Evolutionary conservation across 345 rosid species (phyloP), one percentile per base, ranked within the genome.

Genomic region (Acer saccharum): DNA sequence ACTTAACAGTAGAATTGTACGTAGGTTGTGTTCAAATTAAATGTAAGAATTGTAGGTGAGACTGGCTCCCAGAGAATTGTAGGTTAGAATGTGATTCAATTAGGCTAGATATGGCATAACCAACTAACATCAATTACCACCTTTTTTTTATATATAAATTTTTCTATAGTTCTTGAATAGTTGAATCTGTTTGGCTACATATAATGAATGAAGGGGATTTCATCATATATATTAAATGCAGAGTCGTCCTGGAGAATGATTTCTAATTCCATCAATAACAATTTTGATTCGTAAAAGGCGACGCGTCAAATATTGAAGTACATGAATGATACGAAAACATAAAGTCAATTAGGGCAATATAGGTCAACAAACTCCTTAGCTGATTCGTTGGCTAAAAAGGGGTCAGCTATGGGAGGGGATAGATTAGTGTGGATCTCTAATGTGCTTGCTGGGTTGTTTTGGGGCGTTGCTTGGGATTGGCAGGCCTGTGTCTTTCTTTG

Each of bases 1-100:
- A 3, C 39, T 43, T 8, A 43, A 43, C 10, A 43, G 1, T 43
- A 7, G 29, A 43, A 43, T 23, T 23, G 25, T 23, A 23, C 25
- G 25, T 23, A 23, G 25, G 25, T 23, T 23, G 27, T 41, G 46
- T 43, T 27, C n/a, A 16, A 41, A 35, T 39, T 66, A 7, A 66
- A 67, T 68, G 54, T 3, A 12, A 23, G 72, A 69, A 48, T 48
- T 48, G 73, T 46, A 69, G 73, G 27, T 69, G 73, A 69, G 73
- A 69, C 21, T 23, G 18, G 27, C 16, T 21, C 29, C 35, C 32
- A 4, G 29, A 68, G 72, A 68, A 68, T 69, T 12, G 69, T 32
- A 32, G 46, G 69, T 65, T 6, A 17, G 69, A 65, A 65, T 35
- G 69, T 32, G 46, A 32, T 25, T 14, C 29, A 65, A 16, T 3